Conservation (phyloP, 495 filamentous ascomycete genomes). For the Viridothelium virens region DNA sequence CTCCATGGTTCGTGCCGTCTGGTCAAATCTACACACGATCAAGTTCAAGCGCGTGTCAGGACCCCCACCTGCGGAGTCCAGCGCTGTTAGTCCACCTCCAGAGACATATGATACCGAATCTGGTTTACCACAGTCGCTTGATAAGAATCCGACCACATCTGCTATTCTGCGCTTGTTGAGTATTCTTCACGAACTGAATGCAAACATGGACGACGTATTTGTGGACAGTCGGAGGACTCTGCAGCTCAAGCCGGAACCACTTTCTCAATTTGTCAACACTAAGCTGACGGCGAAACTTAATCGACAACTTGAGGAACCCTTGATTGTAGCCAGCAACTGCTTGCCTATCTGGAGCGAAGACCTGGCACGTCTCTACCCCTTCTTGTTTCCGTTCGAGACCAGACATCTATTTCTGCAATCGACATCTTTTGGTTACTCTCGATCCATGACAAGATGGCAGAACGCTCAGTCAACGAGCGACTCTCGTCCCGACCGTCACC, state of each 20-base stretch:
- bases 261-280: slow-evolving; percentile 96
- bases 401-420: slow-evolving; percentile 95
- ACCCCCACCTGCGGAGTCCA: slow-evolving; percentile 75
- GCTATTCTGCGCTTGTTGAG: slow-evolving; percentile 83
- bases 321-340: slow-evolving; percentile 96
- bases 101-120: slow-evolving; percentile 41
- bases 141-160: slow-evolving; percentile 72
- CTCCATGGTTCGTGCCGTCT: slow-evolving; percentile 64
- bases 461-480: slow-evolving; percentile 78
- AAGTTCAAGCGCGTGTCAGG: slow-evolving; percentile 83
- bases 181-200: slow-evolving; percentile 87
- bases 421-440: slow-evolving; percentile 94
- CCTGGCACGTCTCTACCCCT: slow-evolving; percentile 89
- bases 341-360: slow-evolving; percentile 96
- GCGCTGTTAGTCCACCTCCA: slow-evolving; percentile 49
- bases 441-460: slow-evolving; percentile 97
- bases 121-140: slow-evolving; percentile 71
- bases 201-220: slow-evolving; percentile 92
- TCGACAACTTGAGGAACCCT: slow-evolving; percentile 91
- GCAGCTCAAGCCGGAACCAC: slow-evolving; percentile 69
- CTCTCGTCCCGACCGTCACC: slow-evolving; percentile 66
- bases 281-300: slow-evolving; percentile 99
- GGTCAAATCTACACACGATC: slow-evolving; percentile 83
- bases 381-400: slow-evolving; percentile 99
- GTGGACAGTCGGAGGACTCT: slow-evolving; percentile 70